Base-by-base conservation (phyloP, 176 grass and related monocot genomes). In the Elaeis guineensis region DNA sequence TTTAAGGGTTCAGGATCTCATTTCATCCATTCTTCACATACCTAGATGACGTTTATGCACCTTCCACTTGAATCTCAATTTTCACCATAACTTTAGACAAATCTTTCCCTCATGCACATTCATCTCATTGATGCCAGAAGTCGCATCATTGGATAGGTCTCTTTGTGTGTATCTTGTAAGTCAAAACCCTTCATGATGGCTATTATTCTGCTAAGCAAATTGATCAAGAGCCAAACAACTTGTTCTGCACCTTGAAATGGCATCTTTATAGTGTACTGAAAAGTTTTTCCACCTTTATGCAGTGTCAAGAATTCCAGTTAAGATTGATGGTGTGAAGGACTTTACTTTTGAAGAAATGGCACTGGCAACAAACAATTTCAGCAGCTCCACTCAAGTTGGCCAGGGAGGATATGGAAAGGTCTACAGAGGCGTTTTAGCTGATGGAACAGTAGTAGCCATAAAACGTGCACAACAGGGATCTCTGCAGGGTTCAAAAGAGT, bases 401-500 rank as follows among this genome's bases (percentile, higher is more conserved):
- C 78, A 85, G 63, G 86, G 86, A 69, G 86, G 86, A 32, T 90
- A 90, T 73, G 86, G 86, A 32, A 85, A 85, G 63, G 86, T 90
- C 19, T 90, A 85, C 78, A 82, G 55, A 73, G 86, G 86, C 39
- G 49, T 58, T 48, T 66, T 90, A 66, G 64, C 72, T 73, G 86
- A 82, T 82, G 86, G 82, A 76, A 85, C 52, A 19, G 24, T 79
- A 65, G 86, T 81, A 54, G 86, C 86, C 8, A 79, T 90, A 73
- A 90, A 90, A 82, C 82, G 86, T 19, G 82, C 86, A 58, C 71
- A 85, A n/a, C 59, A 85, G 53, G 82, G 72, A 50, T 90, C 86
- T 70, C 75, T 90, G 55, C 86, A 85, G 75, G 86, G 86, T 58
- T 90, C 86, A 28, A 79, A 76, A 70, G 86, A 90, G 66, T 90